These are phyloP conservation scores for Pythium rhizo-oryzae DNA, from an alignment of 352 stramenopile genomes.

Conservation along the genomic window DNA sequence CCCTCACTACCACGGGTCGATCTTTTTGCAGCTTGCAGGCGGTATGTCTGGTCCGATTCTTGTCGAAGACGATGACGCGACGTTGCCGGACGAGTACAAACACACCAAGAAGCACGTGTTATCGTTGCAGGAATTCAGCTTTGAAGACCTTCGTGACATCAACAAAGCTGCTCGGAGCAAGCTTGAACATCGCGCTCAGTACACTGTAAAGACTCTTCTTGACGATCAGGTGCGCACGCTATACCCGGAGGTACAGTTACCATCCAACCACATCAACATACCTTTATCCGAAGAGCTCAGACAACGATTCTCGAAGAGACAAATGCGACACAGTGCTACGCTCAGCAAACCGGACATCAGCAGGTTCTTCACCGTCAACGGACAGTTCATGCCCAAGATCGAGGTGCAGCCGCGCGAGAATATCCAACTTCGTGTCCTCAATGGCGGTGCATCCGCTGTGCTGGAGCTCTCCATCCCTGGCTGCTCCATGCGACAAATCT, in stretches of 20 bases:
- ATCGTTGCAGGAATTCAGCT: conserved; percentile 65
- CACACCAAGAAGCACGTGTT: conserved; percentile 52
- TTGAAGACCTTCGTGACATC: conserved; percentile 53
- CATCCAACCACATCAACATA: conserved; percentile 33
- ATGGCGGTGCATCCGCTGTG: conserved; percentile 52
- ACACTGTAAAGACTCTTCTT: conserved; percentile 47
- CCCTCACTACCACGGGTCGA: conserved; percentile 77
- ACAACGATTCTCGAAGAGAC: too few species aligned
- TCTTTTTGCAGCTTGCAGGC: conserved; percentile 75
- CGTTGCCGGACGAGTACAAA: conserved; percentile 45
- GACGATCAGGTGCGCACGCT: conserved; percentile 40
- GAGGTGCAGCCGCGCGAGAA: conserved; percentile 54
- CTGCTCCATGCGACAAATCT: conserved; percentile 56
- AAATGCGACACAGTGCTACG: not conserved
- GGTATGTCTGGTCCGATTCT: conserved; percentile 71
- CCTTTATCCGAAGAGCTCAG: conserved; percentile 29
- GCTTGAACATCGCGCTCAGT: conserved; percentile 46
- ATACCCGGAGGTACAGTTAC: conserved; percentile 48
- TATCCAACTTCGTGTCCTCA: conserved; percentile 61
- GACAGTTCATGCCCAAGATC: conserved; percentile 68
- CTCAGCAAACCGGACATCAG: conserved; percentile 35
- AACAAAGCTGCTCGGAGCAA: conserved; percentile 53
- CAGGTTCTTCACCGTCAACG: conserved; percentile 74
- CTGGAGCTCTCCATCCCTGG: conserved; percentile 64
- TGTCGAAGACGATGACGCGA: conserved; percentile 59